These are phyloP conservation scores for Marvania coccoides DNA, from an alignment of 139 green algal species.

Conservation along the genomic window DNA sequence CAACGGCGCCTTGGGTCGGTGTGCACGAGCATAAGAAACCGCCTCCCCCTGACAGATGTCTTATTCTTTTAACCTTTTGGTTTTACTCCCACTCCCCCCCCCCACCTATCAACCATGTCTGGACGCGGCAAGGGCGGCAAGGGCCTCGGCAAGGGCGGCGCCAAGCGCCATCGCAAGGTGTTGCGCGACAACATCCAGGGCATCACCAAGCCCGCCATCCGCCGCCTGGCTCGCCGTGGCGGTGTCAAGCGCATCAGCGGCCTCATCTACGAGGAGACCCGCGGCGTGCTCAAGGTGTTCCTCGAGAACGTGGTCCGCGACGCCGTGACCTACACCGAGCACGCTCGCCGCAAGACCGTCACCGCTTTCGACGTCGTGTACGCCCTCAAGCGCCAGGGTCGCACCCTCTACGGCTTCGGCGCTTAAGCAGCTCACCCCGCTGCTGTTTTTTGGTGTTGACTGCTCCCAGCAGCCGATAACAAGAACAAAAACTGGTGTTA, in stretches of 20 bases:
- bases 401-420: conserved; percentile 95
- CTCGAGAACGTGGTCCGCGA: conserved; percentile 89
- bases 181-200: conserved; percentile 56
- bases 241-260: conserved; percentile 85
- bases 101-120: too few relatives aligned
- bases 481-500: too few relatives aligned
- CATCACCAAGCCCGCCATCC: conserved; percentile 86
- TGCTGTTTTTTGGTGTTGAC: too few relatives aligned
- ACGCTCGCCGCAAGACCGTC: conserved; percentile 93
- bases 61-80: too few relatives aligned
- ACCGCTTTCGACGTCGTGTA: conserved; percentile 95
- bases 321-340: conserved; percentile 96
- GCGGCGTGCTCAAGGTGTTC: conserved; percentile 86
- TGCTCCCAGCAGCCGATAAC: too few relatives aligned
- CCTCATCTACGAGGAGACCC: conserved; percentile 86
- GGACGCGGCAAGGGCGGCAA: conserved; percentile 91
- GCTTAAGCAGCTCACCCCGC: conserved; percentile 63
- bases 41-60: too few relatives aligned
- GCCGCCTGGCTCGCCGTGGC: conserved; percentile 74
- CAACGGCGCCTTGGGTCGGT: too few relatives aligned
- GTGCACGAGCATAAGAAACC: too few relatives aligned
- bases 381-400: conserved; percentile 90
- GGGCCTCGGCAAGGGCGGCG: conserved; percentile 81
- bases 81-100: too few relatives aligned
- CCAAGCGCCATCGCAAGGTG: conserved; percentile 40